Percentiles rank a stretch among this genome's conserved stretches.
Evolutionary conservation across 371 early-diverging fungal species (phyloP).

Genomic region (Mortierella sp.): DNA sequence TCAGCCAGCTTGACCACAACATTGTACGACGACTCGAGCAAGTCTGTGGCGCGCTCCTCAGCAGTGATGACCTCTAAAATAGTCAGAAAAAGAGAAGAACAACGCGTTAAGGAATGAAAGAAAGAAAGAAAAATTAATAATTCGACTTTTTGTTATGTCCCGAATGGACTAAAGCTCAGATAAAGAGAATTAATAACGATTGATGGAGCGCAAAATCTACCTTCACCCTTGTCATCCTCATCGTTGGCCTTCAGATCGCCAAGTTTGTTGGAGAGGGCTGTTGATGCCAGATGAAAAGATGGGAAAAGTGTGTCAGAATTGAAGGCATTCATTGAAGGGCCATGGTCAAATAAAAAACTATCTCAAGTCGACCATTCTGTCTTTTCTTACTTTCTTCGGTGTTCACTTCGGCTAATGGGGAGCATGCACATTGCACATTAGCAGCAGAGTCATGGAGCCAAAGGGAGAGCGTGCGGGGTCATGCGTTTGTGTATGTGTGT

Average conservation of each 20-base stretch:
- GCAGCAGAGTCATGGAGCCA: too few species aligned
- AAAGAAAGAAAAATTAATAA: background rate
- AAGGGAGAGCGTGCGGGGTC: too few species aligned
- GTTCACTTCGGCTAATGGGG: conserved; percentile 7
- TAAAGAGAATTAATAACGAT: too few species aligned
- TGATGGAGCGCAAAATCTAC: conserved; percentile 8
- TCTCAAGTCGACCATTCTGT: too few species aligned
- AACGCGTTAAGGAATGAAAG: background rate
- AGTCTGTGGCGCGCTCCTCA: conserved; percentile 48
- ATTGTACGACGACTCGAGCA: conserved; percentile 70
- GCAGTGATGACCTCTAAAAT: conserved; percentile 31
- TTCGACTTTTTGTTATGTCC: too few species aligned
- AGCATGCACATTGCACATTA: background rate
- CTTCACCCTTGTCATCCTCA: conserved; percentile 16
- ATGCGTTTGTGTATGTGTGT: too few species aligned
- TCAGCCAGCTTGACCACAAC: conserved; percentile 86
- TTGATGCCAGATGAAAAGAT: background rate
- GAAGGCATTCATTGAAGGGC: too few species aligned
- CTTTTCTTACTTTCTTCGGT: too few species aligned
- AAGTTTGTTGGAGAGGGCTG: conserved; percentile 16
- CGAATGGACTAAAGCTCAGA: too few species aligned
- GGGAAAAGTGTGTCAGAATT: background rate
- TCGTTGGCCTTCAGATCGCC: conserved; percentile 6
- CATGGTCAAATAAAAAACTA: too few species aligned
- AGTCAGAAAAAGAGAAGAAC: background rate